These are phyloP conservation scores for Tylopilus sp. DNA, from an alignment of 1,284 basidiomycete species.

Conservation along the genomic window DNA sequence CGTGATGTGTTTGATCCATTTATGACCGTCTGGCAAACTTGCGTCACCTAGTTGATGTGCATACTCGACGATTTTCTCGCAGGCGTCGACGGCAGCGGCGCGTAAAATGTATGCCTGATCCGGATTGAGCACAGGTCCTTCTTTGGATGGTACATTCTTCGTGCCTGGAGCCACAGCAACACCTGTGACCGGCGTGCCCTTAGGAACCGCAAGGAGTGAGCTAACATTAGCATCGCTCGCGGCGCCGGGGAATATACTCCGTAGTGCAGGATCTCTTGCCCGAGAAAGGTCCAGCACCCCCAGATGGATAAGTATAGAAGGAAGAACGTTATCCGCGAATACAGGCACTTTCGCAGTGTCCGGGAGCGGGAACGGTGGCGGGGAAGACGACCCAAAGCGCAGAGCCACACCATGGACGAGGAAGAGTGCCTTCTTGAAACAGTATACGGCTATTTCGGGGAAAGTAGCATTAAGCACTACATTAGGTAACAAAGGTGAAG, in stretches of 20 bases:
- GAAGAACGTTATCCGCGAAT: constrained; percentile 85
- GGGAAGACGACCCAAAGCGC: constrained; percentile 53
- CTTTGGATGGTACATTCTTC: constrained; percentile 39
- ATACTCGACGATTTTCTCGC: constrained; percentile 58
- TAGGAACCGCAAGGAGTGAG: constrained; percentile 37
- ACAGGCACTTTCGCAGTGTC: constrained; percentile 61
- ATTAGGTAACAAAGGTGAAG: constrained; percentile 9
- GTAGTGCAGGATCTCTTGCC: constrained; percentile 39
- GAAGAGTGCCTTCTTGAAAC: constrained; percentile 88
- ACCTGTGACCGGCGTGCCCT: constrained; percentile 15
- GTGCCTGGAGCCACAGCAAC: constrained; percentile 10
- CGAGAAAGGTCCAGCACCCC: constrained; percentile 66
- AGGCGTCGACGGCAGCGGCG: constrained; percentile 76
- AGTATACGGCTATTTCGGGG: constrained; percentile 59
- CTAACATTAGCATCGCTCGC: constrained; percentile 38
- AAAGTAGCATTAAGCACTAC: constrained; percentile 3
- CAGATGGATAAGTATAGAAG: constrained; percentile 76
- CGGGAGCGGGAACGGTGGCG: constrained; percentile 59
- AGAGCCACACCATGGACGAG: constrained; percentile 67
- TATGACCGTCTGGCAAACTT: constrained; percentile 31
- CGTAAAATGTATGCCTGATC: constrained; percentile 73
- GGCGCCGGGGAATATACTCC: constrained; percentile 44
- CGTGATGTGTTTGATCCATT: constrained; percentile 56
- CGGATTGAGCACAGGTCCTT: constrained; percentile 58
- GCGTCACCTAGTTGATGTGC: constrained; percentile 45